These are phyloP conservation scores for Sanghuangporus baumii DNA, from an alignment of 1,284 basidiomycete genomes.

Conservation along the genomic window DNA sequence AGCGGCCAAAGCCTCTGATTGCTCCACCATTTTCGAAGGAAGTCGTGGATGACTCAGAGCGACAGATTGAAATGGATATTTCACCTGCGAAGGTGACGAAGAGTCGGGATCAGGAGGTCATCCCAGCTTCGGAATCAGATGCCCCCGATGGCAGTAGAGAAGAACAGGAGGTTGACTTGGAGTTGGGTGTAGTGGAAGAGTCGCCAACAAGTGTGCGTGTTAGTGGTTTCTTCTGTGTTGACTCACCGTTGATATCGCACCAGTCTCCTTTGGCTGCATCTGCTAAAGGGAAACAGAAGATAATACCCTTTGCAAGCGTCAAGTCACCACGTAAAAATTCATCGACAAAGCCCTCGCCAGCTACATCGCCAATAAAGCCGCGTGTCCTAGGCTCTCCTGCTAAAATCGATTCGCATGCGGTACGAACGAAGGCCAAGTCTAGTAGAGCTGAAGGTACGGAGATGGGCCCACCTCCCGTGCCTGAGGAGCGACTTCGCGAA, in stretches of 20 bases:
- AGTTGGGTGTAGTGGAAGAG: constrained; percentile 20
- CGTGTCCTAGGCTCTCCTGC: not conserved
- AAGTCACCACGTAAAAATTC: not conserved
- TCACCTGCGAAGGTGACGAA: constrained; percentile 12
- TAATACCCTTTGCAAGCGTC: not conserved
- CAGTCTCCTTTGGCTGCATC: not conserved
- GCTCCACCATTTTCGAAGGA: constrained; percentile 15
- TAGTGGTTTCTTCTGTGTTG: not conserved
- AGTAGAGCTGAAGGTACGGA: not conserved
- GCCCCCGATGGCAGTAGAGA: constrained; percentile 12
- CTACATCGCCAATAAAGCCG: not conserved
- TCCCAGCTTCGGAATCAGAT: constrained; percentile 17
- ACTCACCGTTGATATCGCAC: not conserved
- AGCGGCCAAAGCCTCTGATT: not conserved
- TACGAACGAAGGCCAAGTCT: not conserved
- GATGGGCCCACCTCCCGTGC: not conserved
- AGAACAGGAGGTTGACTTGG: constrained; percentile 15
- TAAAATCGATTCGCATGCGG: not conserved
- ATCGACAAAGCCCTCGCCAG: not conserved
- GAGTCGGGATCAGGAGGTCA: constrained; percentile 22
- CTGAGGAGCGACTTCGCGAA: not conserved
- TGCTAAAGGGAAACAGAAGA: constrained; percentile 1
- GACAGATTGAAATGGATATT: constrained; percentile 7
- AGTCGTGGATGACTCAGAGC: constrained; percentile 28
- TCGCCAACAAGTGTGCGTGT: constrained; percentile 12